Percentiles rank a stretch among this genome's conserved stretches.
Conservation (phyloP, 2,329 filamentous ascomycete genomes). For the Microdochium bolleyi region DNA sequence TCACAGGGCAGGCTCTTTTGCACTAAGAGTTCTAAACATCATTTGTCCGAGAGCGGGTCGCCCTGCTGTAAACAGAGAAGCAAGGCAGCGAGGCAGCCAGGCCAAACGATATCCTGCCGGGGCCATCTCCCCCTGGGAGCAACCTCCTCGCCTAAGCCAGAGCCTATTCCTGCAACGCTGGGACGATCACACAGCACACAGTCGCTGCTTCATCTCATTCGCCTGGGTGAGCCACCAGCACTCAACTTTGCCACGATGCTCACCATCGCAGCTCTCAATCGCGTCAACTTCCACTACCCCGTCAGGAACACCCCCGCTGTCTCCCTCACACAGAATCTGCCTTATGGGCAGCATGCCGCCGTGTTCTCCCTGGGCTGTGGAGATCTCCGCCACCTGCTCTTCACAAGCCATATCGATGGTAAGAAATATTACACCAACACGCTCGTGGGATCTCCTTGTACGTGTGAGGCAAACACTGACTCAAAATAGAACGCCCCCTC, state of each 20-base stretch:
- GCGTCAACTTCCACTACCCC: background rate
- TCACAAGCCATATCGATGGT: conserved; percentile 36
- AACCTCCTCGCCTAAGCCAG: no score
- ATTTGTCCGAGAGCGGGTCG: no score
- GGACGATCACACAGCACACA: no score
- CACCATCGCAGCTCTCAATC: background rate
- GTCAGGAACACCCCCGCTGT: conserved; percentile 47
- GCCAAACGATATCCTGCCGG: no score
- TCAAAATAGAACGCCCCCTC: background rate
- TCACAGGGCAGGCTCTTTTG: no score
- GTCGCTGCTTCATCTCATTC: no score
- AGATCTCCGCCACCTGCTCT: conserved; percentile 49
- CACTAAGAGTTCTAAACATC: no score
- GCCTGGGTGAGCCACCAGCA: no score
- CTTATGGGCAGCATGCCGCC: conserved; percentile 38
- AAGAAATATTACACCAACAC: background rate
- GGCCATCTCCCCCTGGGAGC: no score
- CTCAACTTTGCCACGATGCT: background rate
- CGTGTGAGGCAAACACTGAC: background rate
- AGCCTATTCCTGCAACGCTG: no score
- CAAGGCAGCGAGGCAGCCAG: no score
- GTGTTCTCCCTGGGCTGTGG: conserved; percentile 48
- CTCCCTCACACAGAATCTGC: conserved; percentile 36
- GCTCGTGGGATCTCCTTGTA: background rate
- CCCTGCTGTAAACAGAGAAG: no score